Percentiles rank a stretch among this genome's conserved stretches.
These are phyloP conservation scores for Physaria fendleri DNA, from an alignment of 345 rosid species.

Conservation along the genomic window DNA sequence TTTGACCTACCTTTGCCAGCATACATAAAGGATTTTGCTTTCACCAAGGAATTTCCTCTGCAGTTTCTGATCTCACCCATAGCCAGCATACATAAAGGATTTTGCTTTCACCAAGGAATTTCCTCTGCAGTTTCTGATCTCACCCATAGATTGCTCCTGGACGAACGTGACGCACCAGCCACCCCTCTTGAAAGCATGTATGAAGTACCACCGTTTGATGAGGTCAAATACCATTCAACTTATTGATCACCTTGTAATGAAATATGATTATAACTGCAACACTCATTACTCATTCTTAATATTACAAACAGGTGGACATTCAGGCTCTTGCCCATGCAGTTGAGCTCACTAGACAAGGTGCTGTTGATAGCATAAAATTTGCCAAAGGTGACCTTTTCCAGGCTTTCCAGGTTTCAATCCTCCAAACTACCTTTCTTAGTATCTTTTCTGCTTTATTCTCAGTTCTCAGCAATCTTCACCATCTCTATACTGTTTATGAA, in stretches of 20 bases:
- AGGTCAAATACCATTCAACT: conserved; percentile 39
- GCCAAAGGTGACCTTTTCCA: conserved; percentile 86
- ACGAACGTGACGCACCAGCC: conserved; percentile 84
- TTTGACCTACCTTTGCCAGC: conserved; percentile 38
- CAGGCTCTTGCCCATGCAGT: conserved; percentile 99
- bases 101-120: conserved; percentile 73
- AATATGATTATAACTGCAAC: background rate
- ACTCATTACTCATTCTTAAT: conserved; percentile 1
- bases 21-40: conserved; percentile 81
- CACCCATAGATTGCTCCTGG: conserved; percentile 74
- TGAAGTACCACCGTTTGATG: conserved; percentile 89
- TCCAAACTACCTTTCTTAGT: background rate
- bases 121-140: conserved; percentile 82
- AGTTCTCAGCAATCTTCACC: conserved; percentile 2
- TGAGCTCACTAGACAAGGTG: conserved; percentile 91
- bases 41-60: conserved; percentile 66
- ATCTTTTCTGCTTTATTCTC: background rate
- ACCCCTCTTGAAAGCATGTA: conserved; percentile 58
- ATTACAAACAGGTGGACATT: conserved; percentile 67
- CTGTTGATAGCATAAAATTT: conserved; percentile 89
- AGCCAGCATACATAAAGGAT: conserved; percentile 78
- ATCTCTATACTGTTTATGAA: background rate
- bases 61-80: conserved; percentile 82
- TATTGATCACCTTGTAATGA: conserved; percentile 1
- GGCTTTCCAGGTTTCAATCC: conserved; percentile 74